These are phyloP conservation scores for Neophaeococcomyces mojaviensis DNA, from an alignment of 2,329 filamentous ascomycete genomes.

Conservation along the genomic window DNA sequence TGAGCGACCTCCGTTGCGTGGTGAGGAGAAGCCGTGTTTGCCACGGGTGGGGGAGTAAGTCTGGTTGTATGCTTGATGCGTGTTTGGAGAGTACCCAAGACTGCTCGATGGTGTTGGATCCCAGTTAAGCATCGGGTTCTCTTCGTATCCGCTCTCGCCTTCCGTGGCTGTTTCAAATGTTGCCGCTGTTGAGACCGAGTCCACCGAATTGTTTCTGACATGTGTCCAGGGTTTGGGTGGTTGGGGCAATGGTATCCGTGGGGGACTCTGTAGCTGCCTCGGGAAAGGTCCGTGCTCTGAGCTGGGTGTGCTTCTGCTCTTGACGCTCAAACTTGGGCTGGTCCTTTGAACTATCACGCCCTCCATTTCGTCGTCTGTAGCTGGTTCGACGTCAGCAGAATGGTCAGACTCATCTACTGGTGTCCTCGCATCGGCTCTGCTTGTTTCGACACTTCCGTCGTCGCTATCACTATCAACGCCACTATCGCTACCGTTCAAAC, in stretches of 20 bases:
- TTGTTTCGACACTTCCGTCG: constrained; percentile 18
- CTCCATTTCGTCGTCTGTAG: neutral
- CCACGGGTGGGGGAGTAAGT: constrained; percentile 11
- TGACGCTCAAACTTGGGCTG: neutral
- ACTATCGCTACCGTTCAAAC: constrained; percentile 15
- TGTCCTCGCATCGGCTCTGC: constrained; percentile 16
- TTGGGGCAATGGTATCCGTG: neutral
- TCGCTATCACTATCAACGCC: constrained; percentile 19
- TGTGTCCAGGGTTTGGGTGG: constrained; percentile 15
- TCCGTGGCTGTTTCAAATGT: constrained; percentile 59
- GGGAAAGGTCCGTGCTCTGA: neutral
- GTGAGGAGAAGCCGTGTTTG: constrained; percentile 7
- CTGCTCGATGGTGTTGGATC: constrained; percentile 6
- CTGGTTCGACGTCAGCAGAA: constrained; percentile 4
- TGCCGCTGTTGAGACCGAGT: constrained; percentile 53
- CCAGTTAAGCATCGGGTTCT: constrained; percentile 25
- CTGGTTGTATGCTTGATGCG: constrained; percentile 8
- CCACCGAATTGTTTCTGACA: constrained; percentile 47
- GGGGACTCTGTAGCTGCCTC: constrained; percentile 2
- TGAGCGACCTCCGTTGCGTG: constrained; percentile 1
- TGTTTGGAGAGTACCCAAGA: neutral
- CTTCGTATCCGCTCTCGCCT: constrained; percentile 36
- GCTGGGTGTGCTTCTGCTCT: neutral
- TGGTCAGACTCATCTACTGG: constrained; percentile 17
- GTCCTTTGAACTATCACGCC: neutral